Base-by-base conservation (phyloP, 192 early-diverging fungal species). In the Paraglomus occultum region DNA sequence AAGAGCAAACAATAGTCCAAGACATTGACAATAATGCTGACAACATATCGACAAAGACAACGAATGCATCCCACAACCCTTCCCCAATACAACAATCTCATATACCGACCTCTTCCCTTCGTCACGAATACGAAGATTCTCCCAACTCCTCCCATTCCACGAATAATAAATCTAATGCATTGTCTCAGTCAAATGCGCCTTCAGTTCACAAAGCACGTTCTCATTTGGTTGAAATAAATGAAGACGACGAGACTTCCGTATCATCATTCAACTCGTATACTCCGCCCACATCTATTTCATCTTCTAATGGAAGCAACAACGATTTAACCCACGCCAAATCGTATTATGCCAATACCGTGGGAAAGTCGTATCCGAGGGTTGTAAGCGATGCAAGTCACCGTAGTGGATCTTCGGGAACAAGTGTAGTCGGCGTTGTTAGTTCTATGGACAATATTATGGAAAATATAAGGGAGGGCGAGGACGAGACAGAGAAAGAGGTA, bases 241-340 rank as follows among this genome's bases (percentile, higher is more conserved):
- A 57, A 20, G 54, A 57, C 38, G 54, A 57, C 38, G 11, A 10
- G 15, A 20, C 54, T 10, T 57, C 54, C 17, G 38, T 57, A 11
- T 57, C 54, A 31, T 57, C 54, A 17, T 23, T 57, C 10, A 31
- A 10, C 17, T 57, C 54, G 11, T 57, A 11, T 10, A 57, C 54
- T 10, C 54, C 54, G 38, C 54, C 54, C 17, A 57, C 54, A 18
- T 57, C 54, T 23, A 57, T 57, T 11, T 57, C 54, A 10, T 57
- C 54, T 17, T 57, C 54, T 23, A 11, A n/a, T 51, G 12, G 17
- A 22, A 11, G 38, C 38, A 57, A 57, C 20, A 31, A 57, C 31
- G 31, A 31, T 31, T 31, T 31, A 31, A 31, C 31, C 31, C 31
- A 31, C 31, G 31, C 31, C 31, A 31, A 31, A 31, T 31, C 1